Conservation (phyloP, 1,139 yeast species). For the Kodamaea arcana region DNA sequence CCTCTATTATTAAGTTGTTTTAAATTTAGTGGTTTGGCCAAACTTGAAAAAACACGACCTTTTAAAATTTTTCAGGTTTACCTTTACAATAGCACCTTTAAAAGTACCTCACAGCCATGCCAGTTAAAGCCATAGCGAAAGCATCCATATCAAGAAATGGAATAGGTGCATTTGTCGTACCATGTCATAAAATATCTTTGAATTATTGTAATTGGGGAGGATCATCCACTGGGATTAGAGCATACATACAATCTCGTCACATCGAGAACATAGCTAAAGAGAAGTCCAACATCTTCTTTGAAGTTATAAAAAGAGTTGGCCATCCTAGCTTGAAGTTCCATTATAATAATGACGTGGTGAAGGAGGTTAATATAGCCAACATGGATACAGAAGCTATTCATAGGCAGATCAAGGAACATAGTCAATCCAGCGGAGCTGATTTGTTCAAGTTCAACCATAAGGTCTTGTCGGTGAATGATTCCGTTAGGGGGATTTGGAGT, state of each 20-base stretch:
- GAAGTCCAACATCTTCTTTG: constrained; percentile 68
- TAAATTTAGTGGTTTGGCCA: too few species aligned
- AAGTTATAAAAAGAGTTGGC: constrained; percentile 65
- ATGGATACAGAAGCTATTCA: constrained; percentile 58
- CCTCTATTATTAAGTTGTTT: too few species aligned
- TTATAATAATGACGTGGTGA: constrained; percentile 16
- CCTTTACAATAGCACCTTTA: too few species aligned
- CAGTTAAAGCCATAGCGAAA: constrained; percentile 50
- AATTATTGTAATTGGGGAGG: constrained; percentile 96
- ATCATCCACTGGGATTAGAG: constrained; percentile 78
- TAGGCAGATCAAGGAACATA: constrained; percentile 53
- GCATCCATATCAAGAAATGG: constrained; percentile 70
- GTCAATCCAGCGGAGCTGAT: constrained; percentile 39
- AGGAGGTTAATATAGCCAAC: constrained; percentile 49
- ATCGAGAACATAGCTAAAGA: constrained; percentile 54
- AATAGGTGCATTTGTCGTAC: constrained; percentile 69
- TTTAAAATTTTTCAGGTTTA: background rate
- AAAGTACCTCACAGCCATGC: constrained; percentile 24
- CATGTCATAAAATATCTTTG: constrained; percentile 68
- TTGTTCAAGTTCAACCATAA: constrained; percentile 52
- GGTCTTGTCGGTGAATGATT: constrained; percentile 73
- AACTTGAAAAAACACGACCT: too few species aligned
- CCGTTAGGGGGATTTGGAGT: constrained; percentile 97
- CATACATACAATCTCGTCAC: constrained; percentile 54
- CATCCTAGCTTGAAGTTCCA: constrained; percentile 62